Evolutionary conservation across 257 asterid genomes (phyloP).

Genomic region (Handroanthus guayacan): DNA sequence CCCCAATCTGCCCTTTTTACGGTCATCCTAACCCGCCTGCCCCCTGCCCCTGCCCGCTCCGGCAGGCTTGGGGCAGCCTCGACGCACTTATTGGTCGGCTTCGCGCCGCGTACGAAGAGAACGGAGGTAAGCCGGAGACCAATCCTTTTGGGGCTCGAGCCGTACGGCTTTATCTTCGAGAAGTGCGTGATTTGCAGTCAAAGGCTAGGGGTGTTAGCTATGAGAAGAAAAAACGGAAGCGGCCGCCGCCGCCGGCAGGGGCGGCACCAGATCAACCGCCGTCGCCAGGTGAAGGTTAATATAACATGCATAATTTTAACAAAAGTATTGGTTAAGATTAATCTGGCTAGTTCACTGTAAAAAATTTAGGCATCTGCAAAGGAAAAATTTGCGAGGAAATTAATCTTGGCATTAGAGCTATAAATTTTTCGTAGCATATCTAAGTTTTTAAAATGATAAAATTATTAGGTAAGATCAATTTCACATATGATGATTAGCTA

Average conservation of each 20-base stretch:
- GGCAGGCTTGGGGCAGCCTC: conserved; percentile 68
- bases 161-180: conserved; percentile 51
- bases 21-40: conserved; percentile 58
- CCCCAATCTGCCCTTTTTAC: conserved; percentile 50
- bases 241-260: conserved; percentile 28
- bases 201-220: conserved; percentile 59
- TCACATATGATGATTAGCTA: too few relatives aligned
- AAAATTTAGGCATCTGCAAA: too few relatives aligned
- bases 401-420: too few relatives aligned
- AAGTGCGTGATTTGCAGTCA: conserved; percentile 55
- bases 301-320: not conserved
- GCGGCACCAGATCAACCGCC: conserved; percentile 21
- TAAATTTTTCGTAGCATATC: too few relatives aligned
- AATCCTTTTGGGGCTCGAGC: conserved; percentile 59
- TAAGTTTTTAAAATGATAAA: too few relatives aligned
- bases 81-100: conserved; percentile 58
- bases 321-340: too few relatives aligned
- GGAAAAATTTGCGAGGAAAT: too few relatives aligned
- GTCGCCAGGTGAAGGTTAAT: conserved; percentile 35
- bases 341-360: too few relatives aligned
- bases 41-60: conserved; percentile 63
- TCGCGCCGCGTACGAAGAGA: conserved; percentile 59
- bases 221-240: conserved; percentile 57
- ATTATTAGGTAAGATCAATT: too few relatives aligned
- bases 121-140: conserved; percentile 52